A percentile compares a stretch with the other conserved stretches of the same genome.
Evolutionary conservation across 805 yeast genomes (phyloP).

Genomic region (Grigorovia humatica): DNA sequence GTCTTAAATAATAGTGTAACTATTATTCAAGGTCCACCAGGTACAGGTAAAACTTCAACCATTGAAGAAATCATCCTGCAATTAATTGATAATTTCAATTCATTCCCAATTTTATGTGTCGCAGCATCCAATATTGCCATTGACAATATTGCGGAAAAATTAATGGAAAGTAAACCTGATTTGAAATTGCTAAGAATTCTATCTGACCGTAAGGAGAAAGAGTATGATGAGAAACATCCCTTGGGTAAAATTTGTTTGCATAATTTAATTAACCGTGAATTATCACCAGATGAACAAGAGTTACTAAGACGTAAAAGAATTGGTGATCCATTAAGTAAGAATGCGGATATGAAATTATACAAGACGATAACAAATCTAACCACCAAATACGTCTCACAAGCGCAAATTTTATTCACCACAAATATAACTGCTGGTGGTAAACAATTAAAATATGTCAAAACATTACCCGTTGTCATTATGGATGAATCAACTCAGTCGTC

Average conservation of each 20-base stretch:
- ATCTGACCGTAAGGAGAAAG: conserved; percentile 49
- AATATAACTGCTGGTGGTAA: conserved; percentile 65
- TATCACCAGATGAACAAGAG: conserved; percentile 38
- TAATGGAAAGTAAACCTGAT: conserved; percentile 39
- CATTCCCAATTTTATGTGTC: conserved; percentile 58
- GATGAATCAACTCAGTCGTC: conserved; percentile 74
- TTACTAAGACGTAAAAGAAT: conserved; percentile 35
- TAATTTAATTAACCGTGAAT: conserved; percentile 41
- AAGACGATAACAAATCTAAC: conserved; percentile 36
- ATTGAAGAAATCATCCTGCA: conserved; percentile 53
- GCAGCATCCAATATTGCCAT: conserved; percentile 72
- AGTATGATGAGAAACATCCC: conserved; percentile 48
- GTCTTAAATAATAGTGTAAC: conserved; percentile 42
- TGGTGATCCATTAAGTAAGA: conserved; percentile 34
- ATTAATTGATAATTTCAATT: conserved; percentile 42
- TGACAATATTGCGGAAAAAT: conserved; percentile 65
- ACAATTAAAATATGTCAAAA: conserved; percentile 43
- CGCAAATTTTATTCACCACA: conserved; percentile 62
- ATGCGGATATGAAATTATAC: conserved; percentile 41
- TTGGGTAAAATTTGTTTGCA: conserved; percentile 54
- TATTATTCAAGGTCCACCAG: conserved; percentile 71
- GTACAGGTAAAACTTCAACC: conserved; percentile 72
- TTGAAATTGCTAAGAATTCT: conserved; percentile 46
- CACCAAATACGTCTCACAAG: conserved; percentile 46
- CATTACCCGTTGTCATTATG: conserved; percentile 60